Evolutionary conservation across 345 rosid species (phyloP).

Genomic region (Linum trigynum): DNA sequence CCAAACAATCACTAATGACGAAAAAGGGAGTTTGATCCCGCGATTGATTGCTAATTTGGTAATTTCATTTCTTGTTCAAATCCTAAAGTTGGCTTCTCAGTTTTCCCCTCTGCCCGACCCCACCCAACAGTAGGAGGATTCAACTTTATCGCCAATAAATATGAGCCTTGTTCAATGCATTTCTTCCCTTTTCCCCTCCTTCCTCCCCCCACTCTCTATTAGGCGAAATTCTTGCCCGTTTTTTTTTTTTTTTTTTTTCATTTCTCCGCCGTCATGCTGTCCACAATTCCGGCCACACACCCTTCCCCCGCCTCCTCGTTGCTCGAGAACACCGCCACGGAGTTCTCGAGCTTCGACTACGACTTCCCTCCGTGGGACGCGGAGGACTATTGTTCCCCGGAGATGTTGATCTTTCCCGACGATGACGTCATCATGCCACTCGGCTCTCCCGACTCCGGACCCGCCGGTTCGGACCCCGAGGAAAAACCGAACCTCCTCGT

Average conservation of each 20-base stretch:
- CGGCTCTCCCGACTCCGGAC: neutral
- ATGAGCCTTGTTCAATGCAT: neutral
- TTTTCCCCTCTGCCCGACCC: no score
- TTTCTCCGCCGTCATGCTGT: neutral
- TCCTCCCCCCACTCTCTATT: neutral
- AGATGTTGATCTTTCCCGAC: neutral
- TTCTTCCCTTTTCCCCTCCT: constrained; percentile 3
- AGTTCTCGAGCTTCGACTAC: neutral
- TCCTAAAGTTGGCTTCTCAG: no score
- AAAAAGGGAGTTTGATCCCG: no score
- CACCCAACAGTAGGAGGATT: no score
- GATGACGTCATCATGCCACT: neutral
- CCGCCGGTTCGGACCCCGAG: neutral
- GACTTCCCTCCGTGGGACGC: neutral
- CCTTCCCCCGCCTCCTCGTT: neutral
- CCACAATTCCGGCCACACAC: neutral
- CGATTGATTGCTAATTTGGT: no score
- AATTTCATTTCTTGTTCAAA: no score
- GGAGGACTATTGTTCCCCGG: neutral
- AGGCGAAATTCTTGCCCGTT: neutral
- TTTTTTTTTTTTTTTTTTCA: neutral
- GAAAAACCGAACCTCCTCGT: constrained; percentile 27
- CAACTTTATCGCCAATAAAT: neutral
- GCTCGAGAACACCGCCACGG: neutral
- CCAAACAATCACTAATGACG: no score